A percentile compares a stretch with the other conserved stretches of the same genome.
Conservation (phyloP, 2,329 filamentous ascomycete species). For the Blastomyces parvus region DNA sequence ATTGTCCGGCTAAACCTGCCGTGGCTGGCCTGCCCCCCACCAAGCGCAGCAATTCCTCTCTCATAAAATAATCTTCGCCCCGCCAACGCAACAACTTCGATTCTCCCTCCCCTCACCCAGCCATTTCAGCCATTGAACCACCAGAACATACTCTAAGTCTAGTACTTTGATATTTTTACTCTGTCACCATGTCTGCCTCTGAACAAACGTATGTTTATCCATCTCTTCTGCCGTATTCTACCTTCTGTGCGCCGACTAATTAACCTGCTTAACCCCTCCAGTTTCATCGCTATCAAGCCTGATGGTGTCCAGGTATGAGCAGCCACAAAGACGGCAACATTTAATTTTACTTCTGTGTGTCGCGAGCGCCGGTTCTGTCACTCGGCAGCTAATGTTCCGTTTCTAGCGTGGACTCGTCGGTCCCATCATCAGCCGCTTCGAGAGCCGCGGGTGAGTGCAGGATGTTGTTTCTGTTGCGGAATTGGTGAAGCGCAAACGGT, state of each 20-base stretch:
- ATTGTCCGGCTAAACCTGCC: slow-evolving; percentile 1
- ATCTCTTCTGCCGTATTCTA: slow-evolving; percentile 15
- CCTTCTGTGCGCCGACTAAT: neutral
- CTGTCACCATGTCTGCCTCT: slow-evolving; percentile 54
- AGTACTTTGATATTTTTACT: slow-evolving; percentile 21
- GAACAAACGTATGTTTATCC: slow-evolving; percentile 71
- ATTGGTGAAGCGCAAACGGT: neutral
- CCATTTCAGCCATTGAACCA: slow-evolving; percentile 15
- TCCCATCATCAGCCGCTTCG: slow-evolving; percentile 96
- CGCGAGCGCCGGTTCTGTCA: neutral
- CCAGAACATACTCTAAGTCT: slow-evolving; percentile 22
- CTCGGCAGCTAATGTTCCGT: slow-evolving; percentile 21
- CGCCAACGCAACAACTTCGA: slow-evolving; percentile 7
- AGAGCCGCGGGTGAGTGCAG: slow-evolving; percentile 71
- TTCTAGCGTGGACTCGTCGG: slow-evolving; percentile 87
- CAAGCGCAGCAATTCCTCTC: neutral
- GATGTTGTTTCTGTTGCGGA: slow-evolving; percentile 5
- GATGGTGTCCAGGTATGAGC: slow-evolving; percentile 88
- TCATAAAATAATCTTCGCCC: neutral
- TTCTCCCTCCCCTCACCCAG: slow-evolving; percentile 21
- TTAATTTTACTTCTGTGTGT: neutral
- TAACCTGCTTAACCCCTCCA: slow-evolving; percentile 33
- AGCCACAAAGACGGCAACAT: neutral
- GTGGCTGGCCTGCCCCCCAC: neutral
- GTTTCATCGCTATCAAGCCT: slow-evolving; percentile 99